Conservation (phyloP, 345 rosid species). For the Citrus cavaleriei region DNA sequence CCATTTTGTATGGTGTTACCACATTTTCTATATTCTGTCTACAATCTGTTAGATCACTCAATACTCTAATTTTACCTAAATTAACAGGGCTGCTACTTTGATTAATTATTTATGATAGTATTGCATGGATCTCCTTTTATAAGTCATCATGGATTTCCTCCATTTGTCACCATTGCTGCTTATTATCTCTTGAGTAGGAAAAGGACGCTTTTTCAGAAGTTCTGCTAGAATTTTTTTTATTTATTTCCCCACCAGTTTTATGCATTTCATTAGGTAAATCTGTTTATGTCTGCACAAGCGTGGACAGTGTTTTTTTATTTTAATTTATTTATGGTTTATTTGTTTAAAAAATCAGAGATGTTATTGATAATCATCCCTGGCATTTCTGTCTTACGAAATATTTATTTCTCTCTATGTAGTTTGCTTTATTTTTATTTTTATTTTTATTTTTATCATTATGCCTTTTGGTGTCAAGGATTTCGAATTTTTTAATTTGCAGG, state of each 20-base stretch:
- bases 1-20: not conserved
- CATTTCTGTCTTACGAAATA: not conserved
- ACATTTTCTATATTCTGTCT: not conserved
- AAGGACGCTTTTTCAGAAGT: not conserved
- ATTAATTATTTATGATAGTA: not conserved
- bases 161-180: not conserved
- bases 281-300: not conserved
- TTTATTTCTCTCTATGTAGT: not conserved
- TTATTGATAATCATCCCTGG: not conserved
- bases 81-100: not conserved
- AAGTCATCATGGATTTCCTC: not conserved
- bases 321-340: not conserved
- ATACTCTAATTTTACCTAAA: not conserved
- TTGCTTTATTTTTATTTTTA: not conserved
- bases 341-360: not conserved
- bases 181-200: not conserved
- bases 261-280: not conserved
- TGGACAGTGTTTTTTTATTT: not conserved
- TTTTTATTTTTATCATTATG: not conserved
- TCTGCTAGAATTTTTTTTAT: not conserved
- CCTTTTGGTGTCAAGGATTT: not conserved
- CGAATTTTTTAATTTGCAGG: constrained; percentile 41
- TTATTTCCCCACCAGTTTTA: not conserved
- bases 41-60: not conserved
- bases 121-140: not conserved